Conservation (phyloP, 1,139 yeast genomes). For the Yamadazyma dendronema region DNA sequence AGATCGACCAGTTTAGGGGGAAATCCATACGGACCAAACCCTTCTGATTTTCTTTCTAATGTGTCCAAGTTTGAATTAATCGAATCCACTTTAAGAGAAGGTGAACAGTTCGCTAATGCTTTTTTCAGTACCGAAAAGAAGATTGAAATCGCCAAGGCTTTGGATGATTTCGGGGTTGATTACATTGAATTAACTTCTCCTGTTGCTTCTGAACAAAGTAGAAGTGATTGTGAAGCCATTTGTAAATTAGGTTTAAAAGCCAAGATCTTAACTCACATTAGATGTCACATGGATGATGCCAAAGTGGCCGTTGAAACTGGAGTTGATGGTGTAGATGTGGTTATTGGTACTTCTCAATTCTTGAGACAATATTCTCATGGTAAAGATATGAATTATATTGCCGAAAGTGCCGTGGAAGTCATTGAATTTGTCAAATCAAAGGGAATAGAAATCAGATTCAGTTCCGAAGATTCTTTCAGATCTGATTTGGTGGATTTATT, state of each 20-base stretch:
- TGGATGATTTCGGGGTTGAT: slow-evolving; percentile 60
- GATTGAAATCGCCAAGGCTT: slow-evolving; percentile 55
- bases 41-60: slow-evolving; percentile 55
- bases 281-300: slow-evolving; percentile 63
- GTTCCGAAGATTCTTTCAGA: slow-evolving; percentile 59
- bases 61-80: slow-evolving; percentile 52
- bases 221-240: slow-evolving; percentile 56
- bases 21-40: slow-evolving; percentile 60
- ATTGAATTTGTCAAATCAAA: slow-evolving; percentile 57
- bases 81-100: slow-evolving; percentile 58
- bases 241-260: slow-evolving; percentile 55
- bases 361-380: slow-evolving; percentile 53
- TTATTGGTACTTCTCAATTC: slow-evolving; percentile 57
- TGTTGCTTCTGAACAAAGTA: slow-evolving; percentile 56
- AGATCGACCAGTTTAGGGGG: slow-evolving; percentile 7
- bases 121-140: slow-evolving; percentile 54
- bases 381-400: slow-evolving; percentile 54
- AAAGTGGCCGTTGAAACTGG: slow-evolving; percentile 59
- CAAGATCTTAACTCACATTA: slow-evolving; percentile 55
- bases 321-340: slow-evolving; percentile 60
- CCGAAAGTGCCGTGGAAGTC: slow-evolving; percentile 53
- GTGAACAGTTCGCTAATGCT: slow-evolving; percentile 61
- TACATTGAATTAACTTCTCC: slow-evolving; percentile 60
- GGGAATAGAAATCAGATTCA: slow-evolving; percentile 56
- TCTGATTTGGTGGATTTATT: slow-evolving; percentile 57